Evolutionary conservation across 2,329 filamentous ascomycete genomes (phyloP), one percentile per base, ranked within the genome.

Genomic region (Trichoderma harzianum): DNA sequence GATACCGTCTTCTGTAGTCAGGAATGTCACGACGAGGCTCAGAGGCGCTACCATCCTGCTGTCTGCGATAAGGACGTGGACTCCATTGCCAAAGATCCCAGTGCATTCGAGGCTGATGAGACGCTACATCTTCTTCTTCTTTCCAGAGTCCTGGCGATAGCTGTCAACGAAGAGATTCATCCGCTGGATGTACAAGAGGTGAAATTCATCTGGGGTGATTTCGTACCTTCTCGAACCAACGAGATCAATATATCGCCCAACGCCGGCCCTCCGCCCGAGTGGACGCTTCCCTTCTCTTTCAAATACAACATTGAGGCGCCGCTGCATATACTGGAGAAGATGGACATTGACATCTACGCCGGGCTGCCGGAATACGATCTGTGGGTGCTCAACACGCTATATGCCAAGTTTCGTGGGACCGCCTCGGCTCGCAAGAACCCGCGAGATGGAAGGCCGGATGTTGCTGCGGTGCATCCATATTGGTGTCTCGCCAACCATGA

Each of bases 401-500:
- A 95, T 80, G 90, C 93, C 75, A 98, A 98, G 80, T 97, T 98
- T 80, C 89, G 96, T 28, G 96, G 94, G 67, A 97, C 95, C 0
- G 96, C 96, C 0, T 97, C 94, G 2, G 95, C 95, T 5, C 89
- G 93, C 51, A 91, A 96, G 75, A 94, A 89, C 73, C 87, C 87
- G 0, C 88, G 88, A 76, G 93, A 95, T 74, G 93, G 94, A 3
- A 89, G 93, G 11, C 95, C 96, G 0, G 96, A 98, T 77, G 92
- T 97, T 5, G 94, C 93, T 32, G 95, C 95, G 32, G 95, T 98
- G 32, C 95, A 98, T 82, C 94, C 95, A 2, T 90, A 97, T 76
- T 99, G 96, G 94, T 98, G 95, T 82, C 86, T 98, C 34, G 95
- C 95, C 32, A 99, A 99, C 78, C 96, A 99, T 80, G 94, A 94